Evolutionary conservation across 1,139 yeast species (phyloP), one percentile per base, ranked within the genome.

Genomic region (Wickerhamomyces sp.): DNA sequence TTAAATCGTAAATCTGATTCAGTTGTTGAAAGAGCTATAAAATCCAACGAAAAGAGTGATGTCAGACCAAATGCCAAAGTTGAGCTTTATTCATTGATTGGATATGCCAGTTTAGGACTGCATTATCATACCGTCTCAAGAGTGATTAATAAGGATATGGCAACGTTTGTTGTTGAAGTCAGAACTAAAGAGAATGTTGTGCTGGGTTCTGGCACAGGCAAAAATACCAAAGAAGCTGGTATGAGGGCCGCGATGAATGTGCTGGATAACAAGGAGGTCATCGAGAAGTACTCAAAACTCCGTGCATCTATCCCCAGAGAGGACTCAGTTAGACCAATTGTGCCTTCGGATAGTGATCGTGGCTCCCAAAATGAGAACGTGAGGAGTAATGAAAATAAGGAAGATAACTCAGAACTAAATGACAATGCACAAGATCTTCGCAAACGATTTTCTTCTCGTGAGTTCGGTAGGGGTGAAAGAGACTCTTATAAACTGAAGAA

Each of bases 51-150:
- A 17, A 36, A 15, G 13, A 17, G 18, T 7, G 39, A 33, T 1
- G 5, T 54, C 3, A 47, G 51, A 26, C 27, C 31, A 3, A 59
- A 61, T 41, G 67, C 61, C 60, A 92, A 92, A 54, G 74, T 80
- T 15, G 81, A 81, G 45, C 66, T 92, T 15, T 90, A 92, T 55
- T 78, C 90, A 2, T 65, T 83, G 37, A 78, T 92, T 38, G 97
- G 97, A 0, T 74, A 81, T 32, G 90, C 92, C 0, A 72, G 76
- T 4, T 63, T 73, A 43, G 80, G 78, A 29, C 84, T 95, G 0
- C 70, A 67, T 28, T 92, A 92, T 55, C 68, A 69, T n/a, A 69
- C 76, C 3, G 64, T 72, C 7, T 59, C 64, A 21, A 67, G 71
- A 17, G 79, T 81, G 13, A 78, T 78, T 41, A 81, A 85, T 1